A percentile compares a stretch with the other conserved stretches of the same genome.
phyloP scores from a whole-genome alignment of 192 early-diverging fungal genomes.

The Lobosporangium transversale region DNA sequence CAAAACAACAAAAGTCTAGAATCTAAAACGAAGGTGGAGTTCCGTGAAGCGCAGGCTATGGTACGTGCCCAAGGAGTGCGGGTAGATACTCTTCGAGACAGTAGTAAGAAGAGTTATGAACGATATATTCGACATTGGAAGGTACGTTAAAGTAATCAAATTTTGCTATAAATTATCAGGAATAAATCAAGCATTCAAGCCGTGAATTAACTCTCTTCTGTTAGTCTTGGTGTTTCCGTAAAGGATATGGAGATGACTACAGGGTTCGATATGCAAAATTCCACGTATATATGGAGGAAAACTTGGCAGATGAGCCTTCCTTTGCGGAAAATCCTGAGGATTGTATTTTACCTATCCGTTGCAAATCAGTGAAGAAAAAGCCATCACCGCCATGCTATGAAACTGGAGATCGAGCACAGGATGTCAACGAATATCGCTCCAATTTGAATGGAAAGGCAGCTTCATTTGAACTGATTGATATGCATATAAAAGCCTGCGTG shows the following conservation, averaged over 20 bases:
- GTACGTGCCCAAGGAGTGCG: constrained; percentile 6
- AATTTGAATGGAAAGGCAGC: neutral
- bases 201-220: neutral
- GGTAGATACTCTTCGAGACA: neutral
- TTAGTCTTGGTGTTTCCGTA: constrained; percentile 10
- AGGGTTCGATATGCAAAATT: constrained; percentile 7
- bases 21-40: neutral
- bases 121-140: constrained; percentile 4
- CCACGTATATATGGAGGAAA: constrained; percentile 5
- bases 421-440: neutral
- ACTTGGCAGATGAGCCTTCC: neutral
- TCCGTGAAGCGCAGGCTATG: neutral
- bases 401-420: neutral
- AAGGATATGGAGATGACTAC: neutral
- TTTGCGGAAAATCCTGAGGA: neutral
- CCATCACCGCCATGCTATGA: constrained; percentile 1
- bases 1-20: neutral
- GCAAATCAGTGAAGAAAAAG: neutral
- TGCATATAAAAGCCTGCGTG: neutral
- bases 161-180: neutral
- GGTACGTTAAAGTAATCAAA: constrained; percentile 5
- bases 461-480: constrained; percentile 2
- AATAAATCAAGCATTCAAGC: constrained; percentile 1
- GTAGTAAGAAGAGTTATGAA: constrained; percentile 5
- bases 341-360: constrained; percentile 2